Base-by-base conservation (phyloP, 169 alveolate species). In the Neospora caninum region DNA sequence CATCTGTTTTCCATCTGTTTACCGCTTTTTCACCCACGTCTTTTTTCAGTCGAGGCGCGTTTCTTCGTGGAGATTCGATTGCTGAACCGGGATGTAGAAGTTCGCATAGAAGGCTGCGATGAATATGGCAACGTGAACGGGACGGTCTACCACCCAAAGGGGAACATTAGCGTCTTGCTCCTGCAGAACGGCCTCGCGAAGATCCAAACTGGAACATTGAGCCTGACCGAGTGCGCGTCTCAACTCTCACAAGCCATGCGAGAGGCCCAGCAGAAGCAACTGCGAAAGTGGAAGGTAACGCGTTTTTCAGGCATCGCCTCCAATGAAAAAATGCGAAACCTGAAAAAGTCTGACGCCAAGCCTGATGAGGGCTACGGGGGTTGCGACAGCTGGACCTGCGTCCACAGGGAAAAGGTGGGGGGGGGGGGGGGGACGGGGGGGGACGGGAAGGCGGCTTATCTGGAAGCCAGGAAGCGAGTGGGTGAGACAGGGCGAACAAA, bases 241-340 rank as follows among this genome's bases (percentile, higher is more conserved):
- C 82, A 73, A 45, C 80, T 89, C 49, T 54, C 88, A 9, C 92
- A 88, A 34, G 92, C 93, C 53, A 64, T 42, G 94, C 83, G 67
- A 38, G 94, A 89, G 70, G 95, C 95, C 4, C 92, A 88, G 88
- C 41, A 39, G 22, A 91, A 88, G 58, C 43, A 80, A 22, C 86
- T 88, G 43, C n/a, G 95, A 9, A 34, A 54, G 41, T 94, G 95
- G 95, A 94, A 94, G 95, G 95, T 93, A 42, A n/a, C n/a, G n/a
- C n/a, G n/a, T n/a, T n/a, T n/a, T n/a, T n/a, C n/a, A n/a, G n/a
- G n/a, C n/a, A n/a, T n/a, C n/a, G n/a, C n/a, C n/a, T n/a, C n/a
- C n/a, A n/a, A n/a, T n/a, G n/a, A n/a, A n/a, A n/a, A n/a, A n/a
- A n/a, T n/a, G n/a, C n/a, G n/a, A n/a, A n/a, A n/a, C n/a, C n/a